Base-by-base conservation (phyloP, 2,329 filamentous ascomycete species). In the Pseudodiploospora longispora region DNA sequence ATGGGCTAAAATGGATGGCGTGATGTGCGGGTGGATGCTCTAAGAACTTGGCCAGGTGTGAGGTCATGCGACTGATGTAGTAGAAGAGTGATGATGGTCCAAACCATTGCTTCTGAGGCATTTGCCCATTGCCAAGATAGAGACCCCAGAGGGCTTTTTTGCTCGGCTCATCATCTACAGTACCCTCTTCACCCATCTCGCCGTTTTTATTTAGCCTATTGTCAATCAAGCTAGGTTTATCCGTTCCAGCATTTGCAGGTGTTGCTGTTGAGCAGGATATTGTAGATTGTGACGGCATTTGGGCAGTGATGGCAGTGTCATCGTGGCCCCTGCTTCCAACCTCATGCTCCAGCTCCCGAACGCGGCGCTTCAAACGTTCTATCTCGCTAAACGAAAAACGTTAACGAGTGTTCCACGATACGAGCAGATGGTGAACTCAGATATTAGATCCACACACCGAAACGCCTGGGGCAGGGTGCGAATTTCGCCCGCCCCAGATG, bases 401-500 rank as follows among this genome's bases (percentile, higher is more conserved):
- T 12, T 34, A 12, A 34, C 9, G 8, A 34, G 32, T 34, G 12
- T 34, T 12, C 2, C 32, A 34, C 8, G 8, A 34, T 19, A 19
- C 19, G 19, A 19, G 19, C 19, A 19, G 19, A 19, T 19, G 19
- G 19, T 19, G 19, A 19, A 19, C 19, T 19, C 19, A 19, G 19
- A 34, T 9, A 31, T 29, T 12, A 3, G 30, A 5, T 36, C 29
- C 2, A 30, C 45, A n/a, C 38, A 42, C 40, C 58, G 55, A 38
- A 40, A 47, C 7, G 51, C 49, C 35, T 54, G 49, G 10, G 51
- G 47, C 39, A 60, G 47, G 5, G 59, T 59, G 36, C 54, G 53
- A 7, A 44, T 57, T 51, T 60, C 57, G n/a, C 55, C 57, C 2
- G 57, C 54, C 6, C 56, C 59, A 4, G 52, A 51, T 36, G 55